Base-by-base conservation (phyloP, 1,284 basidiomycete genomes). In the Rhodofomes roseus region DNA sequence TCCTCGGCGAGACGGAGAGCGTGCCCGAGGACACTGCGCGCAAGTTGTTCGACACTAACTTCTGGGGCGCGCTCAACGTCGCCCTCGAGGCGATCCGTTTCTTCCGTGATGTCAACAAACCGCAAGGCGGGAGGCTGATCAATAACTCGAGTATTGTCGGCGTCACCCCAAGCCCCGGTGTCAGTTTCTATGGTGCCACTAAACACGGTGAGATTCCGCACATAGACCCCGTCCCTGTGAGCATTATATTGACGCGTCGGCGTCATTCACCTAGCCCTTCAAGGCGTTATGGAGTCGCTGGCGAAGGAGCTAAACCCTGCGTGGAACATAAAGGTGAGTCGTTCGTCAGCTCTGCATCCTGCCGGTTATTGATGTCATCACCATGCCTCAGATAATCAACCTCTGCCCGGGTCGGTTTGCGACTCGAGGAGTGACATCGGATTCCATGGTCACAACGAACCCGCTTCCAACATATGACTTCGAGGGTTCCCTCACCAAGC, bases 61-160 rank as follows among this genome's bases (percentile, higher is more conserved):
- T 77, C 62, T 79, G 73, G 73, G 77, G 76, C 37, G 69, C 74
- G 1, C 62, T 63, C n/a, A 66, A 70, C 34, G 72, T 79, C 16
- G 66, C 67, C 41, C 65, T 62, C 51, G 73, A 73, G 63, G 76
- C 77, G 1, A 65, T 79, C 25, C n/a, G 64, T 29, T 65, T 73
- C 46, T 76, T 77, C 62, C 68, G 77, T 20, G 76, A 77, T 20
- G 72, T 70, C 0, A 73, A 76, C 59, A 67, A 63, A 9, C 71
- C 71, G 5, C 44, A 55, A 12, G 74, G 73, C 16, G 76, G 74
- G 2, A 59, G 66, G 12, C 63, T 76, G 4, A 43, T 59, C 25
- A 37, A 31, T 2, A 36, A 27, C 37, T 50, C 48, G 27, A 41
- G 36, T 25, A 14, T 44, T 23, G n/a, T 44, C 22, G 48, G 16